A percentile compares a stretch with the other conserved stretches of the same genome.
Evolutionary conservation across 345 rosid genomes (phyloP).

Genomic region (Hirschfeldia incana): DNA sequence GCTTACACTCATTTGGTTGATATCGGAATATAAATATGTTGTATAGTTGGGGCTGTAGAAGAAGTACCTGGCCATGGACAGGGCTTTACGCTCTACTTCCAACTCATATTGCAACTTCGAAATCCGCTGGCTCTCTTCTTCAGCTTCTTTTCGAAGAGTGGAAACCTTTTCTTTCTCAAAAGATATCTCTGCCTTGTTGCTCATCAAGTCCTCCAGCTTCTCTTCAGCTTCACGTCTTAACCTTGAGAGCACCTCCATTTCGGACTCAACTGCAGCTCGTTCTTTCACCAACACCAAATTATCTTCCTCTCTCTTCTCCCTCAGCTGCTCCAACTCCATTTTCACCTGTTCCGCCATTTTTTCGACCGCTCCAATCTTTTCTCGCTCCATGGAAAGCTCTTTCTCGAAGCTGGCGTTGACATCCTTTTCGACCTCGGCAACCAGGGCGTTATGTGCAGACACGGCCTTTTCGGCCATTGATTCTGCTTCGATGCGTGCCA

Average conservation of each 20-base stretch:
- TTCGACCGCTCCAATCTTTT: slow-evolving; percentile 76
- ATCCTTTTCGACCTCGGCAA: slow-evolving; percentile 87
- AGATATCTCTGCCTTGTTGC: slow-evolving; percentile 77
- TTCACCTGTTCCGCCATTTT: slow-evolving; percentile 87
- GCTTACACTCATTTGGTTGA: slow-evolving; percentile 2
- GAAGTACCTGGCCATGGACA: slow-evolving; percentile 90
- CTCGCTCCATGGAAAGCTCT: slow-evolving; percentile 77
- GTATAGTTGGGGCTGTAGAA: slow-evolving; percentile 18
- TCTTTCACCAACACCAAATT: slow-evolving; percentile 66
- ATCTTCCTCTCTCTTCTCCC: slow-evolving; percentile 77
- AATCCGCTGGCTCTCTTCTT: slow-evolving; percentile 77
- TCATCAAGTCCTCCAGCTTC: slow-evolving; percentile 72
- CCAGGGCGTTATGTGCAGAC: slow-evolving; percentile 76
- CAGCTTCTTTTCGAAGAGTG: slow-evolving; percentile 70
- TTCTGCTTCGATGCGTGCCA: slow-evolving; percentile 97
- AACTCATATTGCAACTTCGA: slow-evolving; percentile 74
- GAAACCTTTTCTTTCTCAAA: slow-evolving; percentile 78
- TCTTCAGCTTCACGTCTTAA: slow-evolving; percentile 76
- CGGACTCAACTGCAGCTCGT: slow-evolving; percentile 75
- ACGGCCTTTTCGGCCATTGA: slow-evolving; percentile 91
- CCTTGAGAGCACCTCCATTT: slow-evolving; percentile 81
- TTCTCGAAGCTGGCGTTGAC: slow-evolving; percentile 78
- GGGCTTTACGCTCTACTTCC: slow-evolving; percentile 90
- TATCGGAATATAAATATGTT: not conserved
- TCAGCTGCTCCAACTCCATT: slow-evolving; percentile 67